Conservation (phyloP, 495 filamentous ascomycete species). For the Extremus antarcticus region DNA sequence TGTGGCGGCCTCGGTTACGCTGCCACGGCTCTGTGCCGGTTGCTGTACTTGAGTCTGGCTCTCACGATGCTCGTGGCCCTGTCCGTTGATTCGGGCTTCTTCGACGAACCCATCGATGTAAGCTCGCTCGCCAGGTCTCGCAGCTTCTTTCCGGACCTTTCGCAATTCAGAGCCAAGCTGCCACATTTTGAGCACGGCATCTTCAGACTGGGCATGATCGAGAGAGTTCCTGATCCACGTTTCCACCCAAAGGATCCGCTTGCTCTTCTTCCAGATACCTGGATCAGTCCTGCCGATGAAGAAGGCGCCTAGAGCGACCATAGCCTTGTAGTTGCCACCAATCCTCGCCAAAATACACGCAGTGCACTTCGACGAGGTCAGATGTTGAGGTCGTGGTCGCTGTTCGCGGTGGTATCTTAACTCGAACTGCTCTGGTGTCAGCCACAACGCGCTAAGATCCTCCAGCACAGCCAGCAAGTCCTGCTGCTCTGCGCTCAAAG, state of each 20-base stretch:
- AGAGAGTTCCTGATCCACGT: background rate
- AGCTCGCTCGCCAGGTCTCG: background rate
- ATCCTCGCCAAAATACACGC: background rate
- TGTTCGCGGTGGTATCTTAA: no score
- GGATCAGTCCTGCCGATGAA: background rate
- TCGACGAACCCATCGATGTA: background rate
- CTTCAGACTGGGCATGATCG: background rate
- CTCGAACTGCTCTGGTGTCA: background rate
- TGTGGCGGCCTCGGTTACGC: background rate
- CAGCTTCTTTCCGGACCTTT: background rate
- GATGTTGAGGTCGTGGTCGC: background rate
- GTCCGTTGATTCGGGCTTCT: background rate
- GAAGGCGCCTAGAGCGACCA: background rate
- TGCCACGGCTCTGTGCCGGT: background rate
- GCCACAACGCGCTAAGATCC: background rate
- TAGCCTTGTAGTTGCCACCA: background rate
- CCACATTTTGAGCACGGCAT: background rate
- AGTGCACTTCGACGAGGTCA: background rate
- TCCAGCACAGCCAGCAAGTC: background rate
- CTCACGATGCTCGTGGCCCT: background rate
- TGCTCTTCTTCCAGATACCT: background rate
- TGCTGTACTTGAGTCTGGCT: background rate
- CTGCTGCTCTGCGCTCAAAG: background rate
- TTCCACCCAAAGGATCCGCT: background rate
- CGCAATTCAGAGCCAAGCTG: background rate